Conservation (phyloP, 176 grass and related monocot species). For the Thinopyrum elongatum region DNA sequence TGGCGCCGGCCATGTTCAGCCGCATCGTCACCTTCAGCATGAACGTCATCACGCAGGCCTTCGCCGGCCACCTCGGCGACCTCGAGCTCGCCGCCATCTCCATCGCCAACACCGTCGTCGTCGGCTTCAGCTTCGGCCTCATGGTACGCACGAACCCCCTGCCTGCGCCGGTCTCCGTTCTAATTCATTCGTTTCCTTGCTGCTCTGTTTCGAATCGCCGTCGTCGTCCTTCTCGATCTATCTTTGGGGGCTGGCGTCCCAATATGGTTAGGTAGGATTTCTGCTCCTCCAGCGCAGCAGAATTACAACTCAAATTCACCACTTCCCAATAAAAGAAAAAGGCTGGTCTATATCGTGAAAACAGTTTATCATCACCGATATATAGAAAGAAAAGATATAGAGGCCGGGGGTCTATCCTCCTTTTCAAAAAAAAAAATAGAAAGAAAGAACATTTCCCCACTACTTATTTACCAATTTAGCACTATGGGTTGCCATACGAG, state of each 20-base stretch:
- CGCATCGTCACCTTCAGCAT: constrained; percentile 87
- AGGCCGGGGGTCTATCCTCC: no score
- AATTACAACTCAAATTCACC: background rate
- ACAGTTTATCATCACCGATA: background rate
- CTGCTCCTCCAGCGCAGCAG: background rate
- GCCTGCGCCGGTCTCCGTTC: background rate
- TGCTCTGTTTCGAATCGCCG: background rate
- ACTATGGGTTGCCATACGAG: no score
- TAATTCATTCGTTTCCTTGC: background rate
- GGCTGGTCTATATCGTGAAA: background rate
- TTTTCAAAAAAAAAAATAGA: no score
- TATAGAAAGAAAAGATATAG: no score
- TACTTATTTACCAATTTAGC: no score
- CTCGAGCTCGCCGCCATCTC: constrained; percentile 94
- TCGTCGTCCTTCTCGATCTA: background rate
- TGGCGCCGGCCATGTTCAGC: constrained; percentile 91
- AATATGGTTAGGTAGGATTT: background rate
- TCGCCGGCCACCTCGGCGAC: constrained; percentile 93
- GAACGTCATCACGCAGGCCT: constrained; percentile 97
- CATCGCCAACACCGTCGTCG: constrained; percentile 90
- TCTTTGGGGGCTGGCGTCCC: background rate
- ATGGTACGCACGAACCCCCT: constrained; percentile 45
- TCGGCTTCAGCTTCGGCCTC: constrained; percentile 92
- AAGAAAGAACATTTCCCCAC: background rate
- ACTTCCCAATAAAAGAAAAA: background rate